These are phyloP conservation scores for Lolium multiflorum DNA, from an alignment of 176 grass and related monocot genomes.

Conservation along the genomic window DNA sequence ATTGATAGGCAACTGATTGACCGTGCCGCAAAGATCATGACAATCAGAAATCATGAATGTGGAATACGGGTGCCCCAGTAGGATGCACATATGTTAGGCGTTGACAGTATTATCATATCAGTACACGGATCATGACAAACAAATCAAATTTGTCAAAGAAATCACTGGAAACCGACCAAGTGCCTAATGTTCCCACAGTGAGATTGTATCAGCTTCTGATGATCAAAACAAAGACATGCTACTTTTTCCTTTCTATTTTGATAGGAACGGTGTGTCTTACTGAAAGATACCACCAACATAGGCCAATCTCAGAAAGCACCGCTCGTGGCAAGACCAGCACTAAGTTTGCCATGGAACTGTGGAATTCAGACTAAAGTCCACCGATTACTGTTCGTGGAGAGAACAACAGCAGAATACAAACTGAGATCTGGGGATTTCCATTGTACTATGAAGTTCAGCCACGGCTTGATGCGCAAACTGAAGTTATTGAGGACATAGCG, in stretches of 20 bases:
- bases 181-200: too few species aligned
- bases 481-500: background rate
- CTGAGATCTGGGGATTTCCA: background rate
- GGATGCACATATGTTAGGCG: too few species aligned
- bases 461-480: background rate
- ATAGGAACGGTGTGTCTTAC: background rate
- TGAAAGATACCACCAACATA: too few species aligned
- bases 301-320: background rate
- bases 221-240: background rate
- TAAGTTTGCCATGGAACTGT: background rate
- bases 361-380: conserved; percentile 3
- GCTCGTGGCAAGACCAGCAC: background rate
- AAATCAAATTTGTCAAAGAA: too few species aligned
- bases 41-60: too few species aligned
- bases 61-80: too few species aligned
- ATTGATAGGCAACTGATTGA: too few species aligned
- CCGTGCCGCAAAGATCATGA: too few species aligned
- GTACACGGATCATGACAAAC: too few species aligned
- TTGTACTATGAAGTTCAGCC: background rate
- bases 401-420: background rate
- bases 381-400: background rate
- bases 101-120: too few species aligned
- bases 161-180: too few species aligned
- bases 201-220: background rate
- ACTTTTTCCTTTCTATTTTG: background rate